Evolutionary conservation across 2,329 filamentous ascomycete species (phyloP).

Genomic region (Clarireedia hainanense): DNA sequence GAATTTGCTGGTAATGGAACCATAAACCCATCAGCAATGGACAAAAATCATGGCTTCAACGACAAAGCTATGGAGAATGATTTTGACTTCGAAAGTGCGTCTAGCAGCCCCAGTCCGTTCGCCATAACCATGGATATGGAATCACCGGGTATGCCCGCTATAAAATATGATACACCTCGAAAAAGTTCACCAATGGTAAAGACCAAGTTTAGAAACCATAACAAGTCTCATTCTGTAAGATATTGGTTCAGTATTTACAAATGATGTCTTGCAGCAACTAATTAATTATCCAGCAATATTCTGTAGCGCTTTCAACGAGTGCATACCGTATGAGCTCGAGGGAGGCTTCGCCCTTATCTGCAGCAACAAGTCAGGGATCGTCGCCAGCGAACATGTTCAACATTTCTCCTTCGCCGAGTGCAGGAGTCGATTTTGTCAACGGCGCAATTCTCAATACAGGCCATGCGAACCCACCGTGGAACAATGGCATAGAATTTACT

Average conservation of each 20-base stretch:
- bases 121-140: slow-evolving; percentile 30
- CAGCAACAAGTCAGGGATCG: slow-evolving; percentile 42
- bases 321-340: slow-evolving; percentile 41
- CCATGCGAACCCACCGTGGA: slow-evolving; percentile 30
- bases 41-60: slow-evolving; percentile 31
- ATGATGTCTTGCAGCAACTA: slow-evolving; percentile 18
- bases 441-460: slow-evolving; percentile 23
- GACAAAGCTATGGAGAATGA: slow-evolving; percentile 41
- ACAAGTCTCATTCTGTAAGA: slow-evolving; percentile 38
- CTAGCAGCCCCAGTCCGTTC: slow-evolving; percentile 45
- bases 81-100: slow-evolving; percentile 52
- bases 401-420: slow-evolving; percentile 40
- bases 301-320: slow-evolving; percentile 43
- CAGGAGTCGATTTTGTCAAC: slow-evolving; percentile 34
- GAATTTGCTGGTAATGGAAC: slow-evolving; percentile 33
- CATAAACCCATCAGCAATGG: slow-evolving; percentile 31
- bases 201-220: slow-evolving; percentile 27
- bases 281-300: slow-evolving; percentile 38
- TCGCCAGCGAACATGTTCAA: slow-evolving; percentile 39
- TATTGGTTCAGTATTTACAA: background rate
- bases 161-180: slow-evolving; percentile 30
- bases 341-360: slow-evolving; percentile 48
- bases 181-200: slow-evolving; percentile 23
- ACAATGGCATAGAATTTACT: slow-evolving; percentile 21
- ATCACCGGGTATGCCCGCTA: slow-evolving; percentile 35